phyloP scores from a whole-genome alignment of 176 grass and related monocot genomes.

The Phoenix dactylifera region DNA sequence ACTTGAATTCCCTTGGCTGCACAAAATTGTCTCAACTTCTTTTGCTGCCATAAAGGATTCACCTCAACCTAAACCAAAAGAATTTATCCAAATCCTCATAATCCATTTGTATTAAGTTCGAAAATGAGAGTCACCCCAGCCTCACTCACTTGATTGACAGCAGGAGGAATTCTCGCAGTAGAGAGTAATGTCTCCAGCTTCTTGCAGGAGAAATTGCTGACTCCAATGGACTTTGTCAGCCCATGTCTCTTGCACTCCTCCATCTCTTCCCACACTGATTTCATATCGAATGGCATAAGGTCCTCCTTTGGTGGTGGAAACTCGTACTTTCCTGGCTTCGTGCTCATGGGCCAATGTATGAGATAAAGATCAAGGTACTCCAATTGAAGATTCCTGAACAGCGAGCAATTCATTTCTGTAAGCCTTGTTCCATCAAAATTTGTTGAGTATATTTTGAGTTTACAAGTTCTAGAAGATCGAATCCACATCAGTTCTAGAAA shows the following conservation, averaged over 20 bases:
- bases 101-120: too few species aligned
- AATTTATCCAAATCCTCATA: neutral
- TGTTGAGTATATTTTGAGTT: too few species aligned
- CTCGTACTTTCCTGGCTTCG: slow-evolving; percentile 29
- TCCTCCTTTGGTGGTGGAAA: slow-evolving; percentile 37
- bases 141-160: slow-evolving; percentile 42
- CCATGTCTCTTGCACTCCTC: slow-evolving; percentile 51
- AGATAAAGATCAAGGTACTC: slow-evolving; percentile 56
- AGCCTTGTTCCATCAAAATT: too few species aligned
- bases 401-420: too few species aligned
- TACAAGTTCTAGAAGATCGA: too few species aligned
- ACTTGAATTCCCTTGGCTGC: slow-evolving; percentile 32
- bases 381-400: slow-evolving; percentile 37
- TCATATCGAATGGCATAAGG: slow-evolving; percentile 34
- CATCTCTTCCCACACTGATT: slow-evolving; percentile 45
- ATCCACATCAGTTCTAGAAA: too few species aligned
- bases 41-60: slow-evolving; percentile 49
- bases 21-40: slow-evolving; percentile 43
- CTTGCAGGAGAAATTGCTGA: slow-evolving; percentile 62
- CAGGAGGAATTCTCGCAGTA: slow-evolving; percentile 33
- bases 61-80: slow-evolving; percentile 36
- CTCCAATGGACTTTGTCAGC: slow-evolving; percentile 48
- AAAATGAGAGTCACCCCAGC: too few species aligned
- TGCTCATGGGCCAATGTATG: slow-evolving; percentile 37
- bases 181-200: slow-evolving; percentile 40